These are phyloP conservation scores for Sporothrix variecibatus DNA, from an alignment of 2,329 filamentous ascomycete genomes.

Conservation along the genomic window DNA sequence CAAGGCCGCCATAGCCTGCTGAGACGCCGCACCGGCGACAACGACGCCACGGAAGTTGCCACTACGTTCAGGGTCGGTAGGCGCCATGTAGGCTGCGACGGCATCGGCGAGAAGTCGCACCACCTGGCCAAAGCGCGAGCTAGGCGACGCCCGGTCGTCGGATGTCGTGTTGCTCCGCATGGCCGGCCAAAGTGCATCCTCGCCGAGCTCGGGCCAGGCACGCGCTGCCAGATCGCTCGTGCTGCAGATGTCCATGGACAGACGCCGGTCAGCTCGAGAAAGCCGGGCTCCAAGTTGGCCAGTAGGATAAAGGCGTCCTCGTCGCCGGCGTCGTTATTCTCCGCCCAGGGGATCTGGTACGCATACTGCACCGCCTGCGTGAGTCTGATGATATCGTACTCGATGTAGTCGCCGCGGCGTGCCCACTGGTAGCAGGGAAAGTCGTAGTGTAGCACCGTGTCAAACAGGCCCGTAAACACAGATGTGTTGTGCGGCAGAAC, in stretches of 20 bases:
- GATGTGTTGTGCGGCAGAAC: slow-evolving; percentile 4
- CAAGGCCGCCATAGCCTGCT: slow-evolving; percentile 18
- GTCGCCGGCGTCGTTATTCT: neutral
- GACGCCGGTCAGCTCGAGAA: slow-evolving; percentile 12
- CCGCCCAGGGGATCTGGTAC: slow-evolving; percentile 11
- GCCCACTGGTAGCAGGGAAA: slow-evolving; percentile 13
- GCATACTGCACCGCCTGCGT: slow-evolving; percentile 1
- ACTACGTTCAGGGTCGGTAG: neutral
- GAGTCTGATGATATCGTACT: slow-evolving; percentile 11
- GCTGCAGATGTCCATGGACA: neutral
- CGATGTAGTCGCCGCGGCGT: slow-evolving; percentile 14
- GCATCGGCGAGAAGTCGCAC: slow-evolving; percentile 1
- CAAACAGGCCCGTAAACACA: neutral
- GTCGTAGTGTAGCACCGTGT: slow-evolving; percentile 10
- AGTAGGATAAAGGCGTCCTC: neutral
- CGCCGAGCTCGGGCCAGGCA: slow-evolving; percentile 2
- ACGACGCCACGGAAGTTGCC: slow-evolving; percentile 6
- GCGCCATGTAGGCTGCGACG: neutral
- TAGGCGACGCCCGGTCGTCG: slow-evolving; percentile 3
- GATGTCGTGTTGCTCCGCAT: neutral
- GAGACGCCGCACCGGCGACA: slow-evolving; percentile 7
- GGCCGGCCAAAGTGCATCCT: slow-evolving; percentile 20
- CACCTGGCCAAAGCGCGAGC: neutral
- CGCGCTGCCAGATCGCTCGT: neutral
- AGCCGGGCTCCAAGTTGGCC: neutral